Evolutionary conservation across 345 rosid species (phyloP).

Genomic region (Durio zibethinus): DNA sequence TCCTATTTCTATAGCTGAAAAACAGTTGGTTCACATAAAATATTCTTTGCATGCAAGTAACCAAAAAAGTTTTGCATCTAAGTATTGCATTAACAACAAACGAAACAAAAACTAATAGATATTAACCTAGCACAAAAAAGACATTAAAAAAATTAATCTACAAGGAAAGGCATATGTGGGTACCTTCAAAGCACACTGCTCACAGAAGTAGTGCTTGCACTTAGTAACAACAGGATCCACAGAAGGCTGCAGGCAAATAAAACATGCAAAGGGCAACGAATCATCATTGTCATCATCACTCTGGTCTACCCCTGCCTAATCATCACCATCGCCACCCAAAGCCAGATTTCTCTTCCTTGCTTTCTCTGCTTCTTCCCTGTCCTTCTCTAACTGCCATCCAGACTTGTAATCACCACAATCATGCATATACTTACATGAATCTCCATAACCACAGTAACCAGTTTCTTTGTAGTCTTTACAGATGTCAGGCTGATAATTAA

Average conservation of each 20-base stretch:
- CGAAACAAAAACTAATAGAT: background rate
- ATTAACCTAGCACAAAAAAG: background rate
- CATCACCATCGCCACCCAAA: too few species aligned
- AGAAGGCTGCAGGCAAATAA: slow-evolving; percentile 72
- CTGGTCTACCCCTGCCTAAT: too few species aligned
- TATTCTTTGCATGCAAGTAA: background rate
- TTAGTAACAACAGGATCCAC: slow-evolving; percentile 83
- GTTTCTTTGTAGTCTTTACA: too few species aligned
- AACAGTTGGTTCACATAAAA: background rate
- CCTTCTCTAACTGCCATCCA: too few species aligned
- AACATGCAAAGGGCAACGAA: too few species aligned
- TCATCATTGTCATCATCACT: too few species aligned
- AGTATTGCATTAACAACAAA: background rate
- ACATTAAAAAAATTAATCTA: background rate
- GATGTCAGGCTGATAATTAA: too few species aligned
- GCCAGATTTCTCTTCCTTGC: too few species aligned
- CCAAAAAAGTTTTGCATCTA: background rate
- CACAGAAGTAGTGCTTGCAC: slow-evolving; percentile 87
- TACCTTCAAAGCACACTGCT: slow-evolving; percentile 94
- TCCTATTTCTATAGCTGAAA: background rate
- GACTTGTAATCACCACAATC: too few species aligned
- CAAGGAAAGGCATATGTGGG: background rate
- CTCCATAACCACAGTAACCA: too few species aligned
- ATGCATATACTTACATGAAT: too few species aligned
- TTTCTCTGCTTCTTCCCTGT: too few species aligned